Percentiles rank a stretch among this genome's conserved stretches.
Conservation (phyloP, 768 basidiomycete genomes). For the Russula sp. region DNA sequence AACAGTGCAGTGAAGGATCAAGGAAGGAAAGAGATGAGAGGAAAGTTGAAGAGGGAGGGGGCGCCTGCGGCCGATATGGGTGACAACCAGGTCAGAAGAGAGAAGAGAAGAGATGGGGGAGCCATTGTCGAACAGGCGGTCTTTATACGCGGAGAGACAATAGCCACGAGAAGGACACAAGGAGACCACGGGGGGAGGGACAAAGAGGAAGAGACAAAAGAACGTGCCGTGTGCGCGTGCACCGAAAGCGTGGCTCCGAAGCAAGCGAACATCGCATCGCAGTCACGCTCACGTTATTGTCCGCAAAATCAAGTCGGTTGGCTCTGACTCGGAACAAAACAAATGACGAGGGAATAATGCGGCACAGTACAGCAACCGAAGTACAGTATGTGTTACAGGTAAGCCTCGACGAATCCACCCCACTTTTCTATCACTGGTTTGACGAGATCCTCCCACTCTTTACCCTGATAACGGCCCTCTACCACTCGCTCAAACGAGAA, state of each 20-base stretch:
- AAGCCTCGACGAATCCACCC: constrained; percentile 52
- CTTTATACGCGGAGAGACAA: constrained; percentile 16
- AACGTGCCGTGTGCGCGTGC: neutral
- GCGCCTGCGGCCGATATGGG: neutral
- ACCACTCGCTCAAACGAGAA: constrained; percentile 59
- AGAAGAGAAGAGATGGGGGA: neutral
- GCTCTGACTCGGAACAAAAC: too few species aligned
- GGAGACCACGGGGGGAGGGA: neutral
- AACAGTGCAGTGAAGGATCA: constrained; percentile 4
- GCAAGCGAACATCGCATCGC: neutral
- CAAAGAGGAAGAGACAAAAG: neutral
- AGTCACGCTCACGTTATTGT: neutral
- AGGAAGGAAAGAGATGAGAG: neutral
- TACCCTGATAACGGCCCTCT: constrained; percentile 47
- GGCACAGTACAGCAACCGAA: neutral
- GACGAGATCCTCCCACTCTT: constrained; percentile 70
- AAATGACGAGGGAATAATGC: too few species aligned
- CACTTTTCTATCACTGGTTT: constrained; percentile 72
- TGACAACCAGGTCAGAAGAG: constrained; percentile 19
- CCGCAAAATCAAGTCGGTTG: too few species aligned
- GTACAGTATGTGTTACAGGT: constrained; percentile 22
- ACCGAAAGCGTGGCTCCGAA: neutral
- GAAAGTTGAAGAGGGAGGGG: neutral
- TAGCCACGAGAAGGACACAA: neutral
- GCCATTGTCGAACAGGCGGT: neutral